phyloP scores from a whole-genome alignment of 306 rosid genomes.

The Quercus agrifolia region DNA sequence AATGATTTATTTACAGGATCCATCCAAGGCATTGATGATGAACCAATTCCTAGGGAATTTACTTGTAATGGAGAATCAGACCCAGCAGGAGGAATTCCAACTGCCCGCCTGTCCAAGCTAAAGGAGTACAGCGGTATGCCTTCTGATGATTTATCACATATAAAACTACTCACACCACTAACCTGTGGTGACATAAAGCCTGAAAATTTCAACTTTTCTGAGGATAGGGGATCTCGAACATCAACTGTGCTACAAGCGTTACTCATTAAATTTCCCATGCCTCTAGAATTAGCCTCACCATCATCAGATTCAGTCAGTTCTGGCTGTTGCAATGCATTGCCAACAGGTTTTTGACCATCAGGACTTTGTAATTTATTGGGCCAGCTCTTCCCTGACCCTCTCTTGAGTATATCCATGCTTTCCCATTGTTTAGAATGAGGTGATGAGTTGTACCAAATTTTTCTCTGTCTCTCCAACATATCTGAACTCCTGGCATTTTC shows the following conservation, averaged over 20 bases:
- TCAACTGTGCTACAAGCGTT: constrained; percentile 53
- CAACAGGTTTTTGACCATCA: constrained; percentile 46
- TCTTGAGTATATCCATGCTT: constrained; percentile 65
- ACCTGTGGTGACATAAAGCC: constrained; percentile 87
- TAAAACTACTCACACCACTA: constrained; percentile 67
- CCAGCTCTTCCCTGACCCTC: constrained; percentile 63
- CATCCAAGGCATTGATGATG: constrained; percentile 93
- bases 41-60: constrained; percentile 71
- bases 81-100: constrained; percentile 64
- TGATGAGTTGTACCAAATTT: constrained; percentile 91
- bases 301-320: constrained; percentile 62
- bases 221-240: constrained; percentile 55
- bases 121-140: constrained; percentile 97
- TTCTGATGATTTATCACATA: constrained; percentile 77
- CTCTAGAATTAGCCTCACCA: constrained; percentile 69
- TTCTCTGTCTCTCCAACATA: constrained; percentile 96
- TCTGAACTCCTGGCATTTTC: constrained; percentile 92
- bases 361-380: constrained; percentile 55
- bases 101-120: constrained; percentile 72
- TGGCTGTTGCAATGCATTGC: constrained; percentile 46
- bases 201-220: constrained; percentile 81
- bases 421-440: constrained; percentile 90
- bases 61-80: constrained; percentile 77
- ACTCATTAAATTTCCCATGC: constrained; percentile 55
- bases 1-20: constrained; percentile 80